phyloP scores from a whole-genome alignment of 176 grass and related monocot species.

The Bonia amplexicaulis region DNA sequence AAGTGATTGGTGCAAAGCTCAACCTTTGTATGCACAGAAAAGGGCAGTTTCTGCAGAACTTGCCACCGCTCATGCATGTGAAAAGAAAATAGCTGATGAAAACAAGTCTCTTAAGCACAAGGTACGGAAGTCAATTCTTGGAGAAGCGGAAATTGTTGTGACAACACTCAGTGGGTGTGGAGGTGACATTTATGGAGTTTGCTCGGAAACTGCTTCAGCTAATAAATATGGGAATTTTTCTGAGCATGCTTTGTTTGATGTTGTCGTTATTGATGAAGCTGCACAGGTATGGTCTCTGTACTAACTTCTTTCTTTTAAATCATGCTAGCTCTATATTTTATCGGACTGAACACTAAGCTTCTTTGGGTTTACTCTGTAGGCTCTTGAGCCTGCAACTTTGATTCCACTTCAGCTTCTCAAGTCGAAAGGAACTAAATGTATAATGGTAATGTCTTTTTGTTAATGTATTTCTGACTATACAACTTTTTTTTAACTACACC shows the following conservation, averaged over 20 bases:
- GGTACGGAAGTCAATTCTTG: constrained; percentile 85
- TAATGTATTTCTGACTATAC: background rate
- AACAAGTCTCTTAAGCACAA: constrained; percentile 69
- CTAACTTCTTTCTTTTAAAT: constrained; percentile 14
- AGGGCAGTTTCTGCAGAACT: constrained; percentile 73
- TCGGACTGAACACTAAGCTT: constrained; percentile 18
- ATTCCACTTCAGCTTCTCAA: constrained; percentile 98
- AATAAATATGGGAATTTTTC: constrained; percentile 75
- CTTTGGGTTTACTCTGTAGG: constrained; percentile 47
- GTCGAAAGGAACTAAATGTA: constrained; percentile 92
- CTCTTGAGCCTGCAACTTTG: constrained; percentile 92
- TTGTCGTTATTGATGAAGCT: constrained; percentile 96
- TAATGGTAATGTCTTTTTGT: constrained; percentile 58
- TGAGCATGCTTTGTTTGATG: constrained; percentile 85
- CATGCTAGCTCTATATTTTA: constrained; percentile 6
- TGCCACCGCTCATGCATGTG: constrained; percentile 64
- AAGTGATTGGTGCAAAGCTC: constrained; percentile 69
- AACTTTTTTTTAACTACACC: constrained; percentile 9
- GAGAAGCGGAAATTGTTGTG: constrained; percentile 90
- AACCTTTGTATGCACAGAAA: constrained; percentile 86
- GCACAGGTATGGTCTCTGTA: constrained; percentile 49
- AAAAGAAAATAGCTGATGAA: constrained; percentile 83
- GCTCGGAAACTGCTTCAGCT: constrained; percentile 68
- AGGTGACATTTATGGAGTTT: constrained; percentile 89
- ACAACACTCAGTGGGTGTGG: constrained; percentile 94